Base-by-base conservation (phyloP, 108 stramenopile genomes). In the Cylindrotheca closterium region DNA sequence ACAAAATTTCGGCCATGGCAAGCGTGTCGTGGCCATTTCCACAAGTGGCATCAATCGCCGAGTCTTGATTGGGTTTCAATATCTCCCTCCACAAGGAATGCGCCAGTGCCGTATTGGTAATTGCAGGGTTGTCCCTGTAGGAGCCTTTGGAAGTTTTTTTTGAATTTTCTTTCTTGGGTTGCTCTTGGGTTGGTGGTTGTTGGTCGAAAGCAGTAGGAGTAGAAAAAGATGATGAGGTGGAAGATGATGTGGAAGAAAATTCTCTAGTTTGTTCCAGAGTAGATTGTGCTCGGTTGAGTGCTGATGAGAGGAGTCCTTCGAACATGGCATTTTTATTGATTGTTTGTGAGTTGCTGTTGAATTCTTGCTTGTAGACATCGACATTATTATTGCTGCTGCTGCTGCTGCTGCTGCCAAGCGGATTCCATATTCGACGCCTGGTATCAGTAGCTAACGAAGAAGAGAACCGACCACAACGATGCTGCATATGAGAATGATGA, bases 31-130 rank as follows among this genome's bases (percentile, higher is more conserved):
- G 73, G 12, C 87, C 83, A 69, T 88, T 88, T 28, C 91, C 91
- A 71, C 85, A 88, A 1, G 92, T 93, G 15, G 88, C 88, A 81
- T 93, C 88, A 63, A 93, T 87, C 0, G 81, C 85, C 23, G 76
- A 73, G 60, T 87, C 83, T 7, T 75, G 34, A 47, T 74, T 30
- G 7, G 87, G 87, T 48, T 78, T 61, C 15, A 92, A 57, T 23
- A 86, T 70, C 15, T 59, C 54, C 28, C 47, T 23, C 91, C 91
- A 92, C 24, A 88, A 73, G 4, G 70, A 63, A 57, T 92, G 87
- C 0, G 87, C 91, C 71, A 92, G 73, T 0, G 87, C 87, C 19
- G 86, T 87, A 25, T 64, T 71, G 27, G 83, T 73, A 48, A 92
- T 74, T 19, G 78, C 60, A 26, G 91, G 87, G 78, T 89, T 64